These are phyloP conservation scores for Leccinum ochraceum DNA, from an alignment of 768 basidiomycete species.

Conservation along the genomic window DNA sequence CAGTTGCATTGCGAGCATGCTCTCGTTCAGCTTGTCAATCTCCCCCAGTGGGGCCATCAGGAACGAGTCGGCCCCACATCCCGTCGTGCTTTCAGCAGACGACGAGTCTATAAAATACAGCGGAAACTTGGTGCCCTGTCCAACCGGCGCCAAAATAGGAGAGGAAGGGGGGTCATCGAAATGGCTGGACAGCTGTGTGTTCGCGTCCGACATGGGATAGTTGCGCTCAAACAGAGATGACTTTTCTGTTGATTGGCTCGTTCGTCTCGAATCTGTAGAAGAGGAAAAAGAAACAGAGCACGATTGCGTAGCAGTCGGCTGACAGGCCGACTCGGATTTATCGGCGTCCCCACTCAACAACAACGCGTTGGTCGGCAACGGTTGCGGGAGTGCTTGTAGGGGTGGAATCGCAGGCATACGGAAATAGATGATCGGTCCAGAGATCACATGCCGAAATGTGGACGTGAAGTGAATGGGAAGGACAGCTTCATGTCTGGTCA, in stretches of 20 bases:
- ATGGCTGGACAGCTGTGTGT: constrained; percentile 24
- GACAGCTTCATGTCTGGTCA: constrained; percentile 46
- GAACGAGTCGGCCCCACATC: constrained; percentile 31
- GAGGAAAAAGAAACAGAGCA: constrained; percentile 57
- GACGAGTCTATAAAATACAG: constrained; percentile 50
- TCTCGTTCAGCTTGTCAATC: constrained; percentile 50
- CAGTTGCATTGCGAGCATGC: constrained; percentile 71
- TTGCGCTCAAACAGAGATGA: constrained; percentile 34
- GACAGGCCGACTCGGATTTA: constrained; percentile 25
- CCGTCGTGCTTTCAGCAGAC: constrained; percentile 43
- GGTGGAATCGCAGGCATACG: constrained; percentile 73
- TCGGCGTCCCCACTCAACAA: constrained; percentile 27
- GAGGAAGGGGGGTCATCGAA: constrained; percentile 22
- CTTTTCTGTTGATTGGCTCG: constrained; percentile 35
- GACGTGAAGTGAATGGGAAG: constrained; percentile 70
- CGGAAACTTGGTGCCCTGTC: constrained; percentile 22
- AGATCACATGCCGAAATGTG: constrained; percentile 64
- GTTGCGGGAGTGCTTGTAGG: constrained; percentile 45
- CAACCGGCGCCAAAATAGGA: constrained; percentile 13
- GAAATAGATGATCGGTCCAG: constrained; percentile 61
- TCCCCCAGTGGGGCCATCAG: constrained; percentile 43
- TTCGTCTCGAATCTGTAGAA: constrained; percentile 42
- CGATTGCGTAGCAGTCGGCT: constrained; percentile 34
- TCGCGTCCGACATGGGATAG: constrained; percentile 28
- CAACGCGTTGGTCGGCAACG: constrained; percentile 28